Evolutionary conservation across 441 rosid species (phyloP).

Genomic region (Populus hybrid): DNA sequence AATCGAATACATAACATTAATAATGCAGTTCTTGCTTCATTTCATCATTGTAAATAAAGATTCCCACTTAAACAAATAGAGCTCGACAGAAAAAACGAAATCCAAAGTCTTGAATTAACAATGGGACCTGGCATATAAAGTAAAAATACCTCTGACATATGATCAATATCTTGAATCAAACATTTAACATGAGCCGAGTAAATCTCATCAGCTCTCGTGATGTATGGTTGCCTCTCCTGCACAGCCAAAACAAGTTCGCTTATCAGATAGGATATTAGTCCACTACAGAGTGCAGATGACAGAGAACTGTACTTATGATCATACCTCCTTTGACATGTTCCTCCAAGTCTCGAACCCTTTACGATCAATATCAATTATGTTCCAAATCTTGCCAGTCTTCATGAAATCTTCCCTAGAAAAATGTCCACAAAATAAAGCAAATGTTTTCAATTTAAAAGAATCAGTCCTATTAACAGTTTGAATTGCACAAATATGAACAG

Average conservation of each 20-base stretch:
- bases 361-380: constrained; percentile 34
- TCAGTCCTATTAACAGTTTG: not conserved
- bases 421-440: not conserved
- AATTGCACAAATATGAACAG: not conserved
- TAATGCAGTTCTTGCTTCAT: not conserved
- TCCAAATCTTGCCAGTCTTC: constrained; percentile 13
- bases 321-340: constrained; percentile 60
- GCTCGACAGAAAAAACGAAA: not conserved
- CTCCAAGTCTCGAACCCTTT: constrained; percentile 60
- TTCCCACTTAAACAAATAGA: not conserved
- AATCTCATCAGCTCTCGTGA: constrained; percentile 33
- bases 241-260: not conserved
- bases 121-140: not conserved
- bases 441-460: not conserved
- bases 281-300: not conserved
- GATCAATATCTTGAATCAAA: constrained; percentile 37
- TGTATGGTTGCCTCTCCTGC: constrained; percentile 53
- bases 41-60: not conserved
- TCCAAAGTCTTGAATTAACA: not conserved
- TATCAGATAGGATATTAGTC: not conserved
- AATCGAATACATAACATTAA: not conserved
- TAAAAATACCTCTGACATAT: constrained; percentile 37
- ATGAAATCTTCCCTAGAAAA: constrained; percentile 45
- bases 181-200: constrained; percentile 31
- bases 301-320: not conserved